A percentile compares a stretch with the other conserved stretches of the same genome.
These are phyloP conservation scores for Intubia oerlemansii DNA, from an alignment of 2,329 filamentous ascomycete genomes.

Conservation along the genomic window DNA sequence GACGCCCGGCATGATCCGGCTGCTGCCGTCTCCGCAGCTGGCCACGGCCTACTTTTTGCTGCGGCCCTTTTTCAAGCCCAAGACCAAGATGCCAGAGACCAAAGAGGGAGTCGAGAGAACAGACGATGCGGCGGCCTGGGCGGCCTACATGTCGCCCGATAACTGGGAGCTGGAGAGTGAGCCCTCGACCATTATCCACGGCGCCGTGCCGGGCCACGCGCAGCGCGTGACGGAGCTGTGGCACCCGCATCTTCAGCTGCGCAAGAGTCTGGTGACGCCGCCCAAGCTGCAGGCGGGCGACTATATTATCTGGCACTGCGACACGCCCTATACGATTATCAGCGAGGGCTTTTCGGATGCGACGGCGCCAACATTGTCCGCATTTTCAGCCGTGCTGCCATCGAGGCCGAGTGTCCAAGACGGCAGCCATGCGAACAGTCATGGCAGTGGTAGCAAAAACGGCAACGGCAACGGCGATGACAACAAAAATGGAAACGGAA, in stretches of 20 bases:
- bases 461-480: too few species aligned
- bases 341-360: conserved; percentile 22
- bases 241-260: conserved; percentile 33
- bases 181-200: conserved; percentile 33
- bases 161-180: too few species aligned
- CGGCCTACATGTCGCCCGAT: conserved; percentile 24
- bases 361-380: too few species aligned
- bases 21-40: conserved; percentile 25
- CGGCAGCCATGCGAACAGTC: too few species aligned
- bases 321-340: conserved; percentile 33
- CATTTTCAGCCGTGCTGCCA: too few species aligned
- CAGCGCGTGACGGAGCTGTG: conserved; percentile 35
- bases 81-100: conserved; percentile 18
- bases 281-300: conserved; percentile 32
- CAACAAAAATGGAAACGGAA: conserved; percentile 7
- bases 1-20: conserved; percentile 23
- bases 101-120: background rate
- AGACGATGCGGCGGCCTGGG: conserved; percentile 14
- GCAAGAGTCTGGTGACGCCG: conserved; percentile 30
- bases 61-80: conserved; percentile 32
- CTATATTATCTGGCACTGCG: conserved; percentile 37
- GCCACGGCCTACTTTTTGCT: conserved; percentile 25
- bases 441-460: too few species aligned
- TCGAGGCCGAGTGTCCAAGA: too few species aligned
- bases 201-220: conserved; percentile 34